Base-by-base conservation (phyloP, 1,284 basidiomycete species). In the Tylopilus sp. region DNA sequence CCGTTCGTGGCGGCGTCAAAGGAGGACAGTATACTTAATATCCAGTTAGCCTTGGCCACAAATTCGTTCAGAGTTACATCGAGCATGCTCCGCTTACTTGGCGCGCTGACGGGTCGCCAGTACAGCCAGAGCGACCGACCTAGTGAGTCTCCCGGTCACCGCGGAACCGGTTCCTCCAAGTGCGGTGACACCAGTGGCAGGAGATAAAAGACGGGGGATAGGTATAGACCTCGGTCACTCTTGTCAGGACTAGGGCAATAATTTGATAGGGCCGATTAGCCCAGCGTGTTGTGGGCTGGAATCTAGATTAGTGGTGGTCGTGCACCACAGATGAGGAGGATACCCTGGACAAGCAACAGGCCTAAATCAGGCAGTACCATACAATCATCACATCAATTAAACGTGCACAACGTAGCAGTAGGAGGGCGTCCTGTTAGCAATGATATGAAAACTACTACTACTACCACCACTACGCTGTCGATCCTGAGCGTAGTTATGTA, bases 11-110 rank as follows among this genome's bases (percentile, higher is more conserved):
- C 40, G 2, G 81, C 81, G 13, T 77, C 74, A 53, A 72, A 73
- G 7, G 81, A 82, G 3, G 79, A 81, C 3, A 84, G 63, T 52
- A 83, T 78, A 57, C 79, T 81, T 29, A 84, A 60, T 31, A 83
- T 65, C 67, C 76, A 77, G 31, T 71, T 58, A 3, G 74, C 71
- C 34, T 68, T 69, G 15, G 56, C 48, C 1, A 74, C 66, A 41
- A 84, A 75, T 19, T 79, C 71, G 7, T 55, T 45, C 55, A 77
- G 66, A 21, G 76, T 59, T 7, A 71, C 67, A 56, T 81, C 75
- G 11, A 74, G 54, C 75, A 81, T 77, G 21, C 6, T 79, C 78
- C 7, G 76, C 77, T 16, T 77, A 73, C 26, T 54, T 53, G n/a
- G 81, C 80, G 9, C 80, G 73, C 48, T 60, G 59, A 31, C 66